Evolutionary conservation across 2,329 filamentous ascomycete genomes (phyloP).

Genomic region (Dothideomycetidae sp.): DNA sequence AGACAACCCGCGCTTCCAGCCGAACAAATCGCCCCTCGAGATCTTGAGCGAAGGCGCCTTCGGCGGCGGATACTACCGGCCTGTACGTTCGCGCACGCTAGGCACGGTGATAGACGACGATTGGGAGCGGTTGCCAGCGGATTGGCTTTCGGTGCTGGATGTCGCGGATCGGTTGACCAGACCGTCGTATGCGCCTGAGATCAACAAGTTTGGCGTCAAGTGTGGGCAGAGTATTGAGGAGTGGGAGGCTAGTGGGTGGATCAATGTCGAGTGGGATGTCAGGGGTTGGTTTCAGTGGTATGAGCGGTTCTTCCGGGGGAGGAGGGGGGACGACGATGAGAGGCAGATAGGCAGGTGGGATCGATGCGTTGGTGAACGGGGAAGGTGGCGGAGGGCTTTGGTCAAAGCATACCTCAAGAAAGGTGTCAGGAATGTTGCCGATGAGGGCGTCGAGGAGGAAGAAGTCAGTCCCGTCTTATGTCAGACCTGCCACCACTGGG

Average conservation of each 20-base stretch:
- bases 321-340: conserved; percentile 39
- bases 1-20: conserved; percentile 31
- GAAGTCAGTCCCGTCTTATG: conserved; percentile 43
- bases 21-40: conserved; percentile 40
- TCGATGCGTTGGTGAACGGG: conserved; percentile 38
- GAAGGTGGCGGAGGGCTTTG: conserved; percentile 37
- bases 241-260: conserved; percentile 43
- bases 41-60: conserved; percentile 40
- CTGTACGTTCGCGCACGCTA: conserved; percentile 31
- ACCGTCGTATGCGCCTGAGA: conserved; percentile 30
- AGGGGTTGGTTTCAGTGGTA: conserved; percentile 47
- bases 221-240: conserved; percentile 42
- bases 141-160: conserved; percentile 32
- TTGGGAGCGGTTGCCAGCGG: conserved; percentile 32
- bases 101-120: conserved; percentile 31
- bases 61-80: conserved; percentile 39
- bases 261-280: conserved; percentile 38
- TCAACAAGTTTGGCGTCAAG: conserved; percentile 40
- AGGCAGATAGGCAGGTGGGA: conserved; percentile 39
- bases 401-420: conserved; percentile 37
- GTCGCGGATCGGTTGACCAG: conserved; percentile 28
- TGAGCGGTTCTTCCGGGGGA: conserved; percentile 36
- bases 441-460: conserved; percentile 29
- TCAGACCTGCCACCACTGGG: conserved; percentile 45
- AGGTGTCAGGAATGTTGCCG: conserved; percentile 37